Conservation (phyloP, 108 stramenopile genomes). For the Bacterosira constricta region DNA sequence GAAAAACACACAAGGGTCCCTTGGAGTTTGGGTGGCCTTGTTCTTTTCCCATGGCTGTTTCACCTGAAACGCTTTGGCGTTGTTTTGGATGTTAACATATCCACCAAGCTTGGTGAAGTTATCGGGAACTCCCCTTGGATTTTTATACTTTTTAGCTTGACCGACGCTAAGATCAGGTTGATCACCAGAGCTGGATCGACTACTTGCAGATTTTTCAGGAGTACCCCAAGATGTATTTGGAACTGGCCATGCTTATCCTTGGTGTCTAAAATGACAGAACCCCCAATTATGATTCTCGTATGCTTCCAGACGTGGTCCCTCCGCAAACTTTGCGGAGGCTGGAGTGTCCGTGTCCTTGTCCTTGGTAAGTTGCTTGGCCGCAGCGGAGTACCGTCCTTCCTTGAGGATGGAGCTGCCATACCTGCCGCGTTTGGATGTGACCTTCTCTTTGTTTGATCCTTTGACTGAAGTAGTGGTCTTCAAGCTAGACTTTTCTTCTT, state of each 20-base stretch:
- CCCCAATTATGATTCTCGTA: too few species aligned
- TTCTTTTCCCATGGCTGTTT: background rate
- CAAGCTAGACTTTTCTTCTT: too few species aligned
- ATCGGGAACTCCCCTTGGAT: background rate
- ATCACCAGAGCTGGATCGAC: background rate
- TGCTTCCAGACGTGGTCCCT: too few species aligned
- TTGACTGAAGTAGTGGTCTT: too few species aligned
- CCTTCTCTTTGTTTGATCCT: too few species aligned
- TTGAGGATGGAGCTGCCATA: too few species aligned
- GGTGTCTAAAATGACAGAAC: too few species aligned
- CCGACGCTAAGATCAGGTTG: background rate
- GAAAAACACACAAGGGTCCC: background rate
- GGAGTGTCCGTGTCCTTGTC: too few species aligned
- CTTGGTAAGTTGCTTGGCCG: too few species aligned
- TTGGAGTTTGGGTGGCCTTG: background rate
- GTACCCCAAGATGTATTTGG: background rate
- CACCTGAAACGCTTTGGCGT: background rate
- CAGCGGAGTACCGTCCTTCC: too few species aligned
- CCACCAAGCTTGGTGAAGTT: background rate
- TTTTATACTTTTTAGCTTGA: background rate
- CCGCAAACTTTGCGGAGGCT: too few species aligned
- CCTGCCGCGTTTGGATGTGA: too few species aligned
- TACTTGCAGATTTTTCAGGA: background rate
- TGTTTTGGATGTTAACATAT: background rate
- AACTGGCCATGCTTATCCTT: background rate